A percentile compares a stretch with the other conserved stretches of the same genome.
Evolutionary conservation across 164 flowering plant species (phyloP).

Genomic region (Protea cynaroides): DNA sequence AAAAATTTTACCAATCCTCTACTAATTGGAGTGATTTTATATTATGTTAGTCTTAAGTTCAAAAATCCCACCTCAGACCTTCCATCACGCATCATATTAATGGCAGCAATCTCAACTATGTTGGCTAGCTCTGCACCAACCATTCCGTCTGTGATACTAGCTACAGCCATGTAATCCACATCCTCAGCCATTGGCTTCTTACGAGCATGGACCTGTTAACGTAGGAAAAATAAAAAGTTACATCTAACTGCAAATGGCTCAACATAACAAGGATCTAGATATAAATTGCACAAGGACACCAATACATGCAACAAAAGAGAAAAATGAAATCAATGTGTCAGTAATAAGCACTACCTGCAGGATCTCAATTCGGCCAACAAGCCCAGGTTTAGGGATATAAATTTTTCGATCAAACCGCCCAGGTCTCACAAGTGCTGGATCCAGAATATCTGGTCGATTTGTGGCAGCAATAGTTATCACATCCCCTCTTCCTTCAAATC

Average conservation of each 20-base stretch:
- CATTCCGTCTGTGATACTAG: conserved; percentile 89
- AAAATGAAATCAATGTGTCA: background rate
- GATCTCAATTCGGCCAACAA: conserved; percentile 81
- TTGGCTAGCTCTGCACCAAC: conserved; percentile 98
- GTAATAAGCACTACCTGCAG: conserved; percentile 44
- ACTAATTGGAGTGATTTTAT: background rate
- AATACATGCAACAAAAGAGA: background rate
- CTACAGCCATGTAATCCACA: conserved; percentile 90
- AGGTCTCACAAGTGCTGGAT: conserved; percentile 94
- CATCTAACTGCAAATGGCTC: background rate
- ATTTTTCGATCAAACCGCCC: conserved; percentile 93
- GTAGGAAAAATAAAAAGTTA: background rate
- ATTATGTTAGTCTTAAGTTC: background rate
- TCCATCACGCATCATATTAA: conserved; percentile 90
- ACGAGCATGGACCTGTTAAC: conserved; percentile 84
- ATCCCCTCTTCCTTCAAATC: conserved; percentile 96
- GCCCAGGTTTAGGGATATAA: conserved; percentile 76
- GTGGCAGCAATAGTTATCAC: conserved; percentile 97
- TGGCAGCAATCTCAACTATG: conserved; percentile 88
- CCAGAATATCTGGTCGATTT: conserved; percentile 94
- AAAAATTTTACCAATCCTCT: background rate
- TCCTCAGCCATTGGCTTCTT: conserved; percentile 96
- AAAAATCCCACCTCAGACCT: conserved; percentile 64
- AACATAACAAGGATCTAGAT: background rate
- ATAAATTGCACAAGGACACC: background rate